These are phyloP conservation scores for Saturnispora galanensis DNA, from an alignment of 805 yeast species.

Conservation along the genomic window DNA sequence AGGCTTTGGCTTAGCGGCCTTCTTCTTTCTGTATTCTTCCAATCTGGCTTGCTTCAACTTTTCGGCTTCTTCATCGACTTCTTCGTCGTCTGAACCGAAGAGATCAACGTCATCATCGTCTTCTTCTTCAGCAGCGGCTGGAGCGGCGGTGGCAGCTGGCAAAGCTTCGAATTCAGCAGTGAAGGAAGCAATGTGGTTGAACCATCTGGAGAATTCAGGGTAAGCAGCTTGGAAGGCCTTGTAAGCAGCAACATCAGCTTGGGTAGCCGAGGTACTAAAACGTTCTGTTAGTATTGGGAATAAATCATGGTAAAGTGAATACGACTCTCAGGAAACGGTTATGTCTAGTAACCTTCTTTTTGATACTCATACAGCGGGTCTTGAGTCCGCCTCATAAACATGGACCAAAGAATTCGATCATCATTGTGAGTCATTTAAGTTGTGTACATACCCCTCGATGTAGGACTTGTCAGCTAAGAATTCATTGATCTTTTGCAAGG, in stretches of 20 bases:
- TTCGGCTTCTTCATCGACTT: constrained; percentile 95
- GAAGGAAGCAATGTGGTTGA: constrained; percentile 94
- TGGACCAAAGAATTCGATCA: constrained; percentile 80
- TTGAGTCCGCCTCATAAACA: constrained; percentile 93
- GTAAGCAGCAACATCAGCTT: constrained; percentile 92
- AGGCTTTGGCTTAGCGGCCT: constrained; percentile 96
- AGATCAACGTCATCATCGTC: constrained; percentile 90
- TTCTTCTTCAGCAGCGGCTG: constrained; percentile 56
- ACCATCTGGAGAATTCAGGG: constrained; percentile 98
- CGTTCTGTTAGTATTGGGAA: constrained; percentile 8
- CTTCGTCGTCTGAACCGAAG: constrained; percentile 91
- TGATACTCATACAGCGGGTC: constrained; percentile 95
- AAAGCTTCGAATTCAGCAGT: constrained; percentile 71
- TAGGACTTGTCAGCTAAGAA: constrained; percentile 88
- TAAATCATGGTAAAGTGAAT: background rate
- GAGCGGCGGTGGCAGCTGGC: constrained; percentile 68
- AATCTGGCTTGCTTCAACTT: constrained; percentile 94
- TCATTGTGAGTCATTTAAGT: constrained; percentile 31
- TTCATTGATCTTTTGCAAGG: constrained; percentile 66
- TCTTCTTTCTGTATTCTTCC: constrained; percentile 95
- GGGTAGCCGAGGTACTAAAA: constrained; percentile 74
- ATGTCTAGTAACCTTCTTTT: constrained; percentile 27
- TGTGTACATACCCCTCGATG: constrained; percentile 80
- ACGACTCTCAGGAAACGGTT: constrained; percentile 12
- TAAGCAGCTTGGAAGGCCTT: constrained; percentile 84